Evolutionary conservation across 306 rosid species (phyloP), one percentile per base, ranked within the genome.

Genomic region (Trifolium subterraneum): DNA sequence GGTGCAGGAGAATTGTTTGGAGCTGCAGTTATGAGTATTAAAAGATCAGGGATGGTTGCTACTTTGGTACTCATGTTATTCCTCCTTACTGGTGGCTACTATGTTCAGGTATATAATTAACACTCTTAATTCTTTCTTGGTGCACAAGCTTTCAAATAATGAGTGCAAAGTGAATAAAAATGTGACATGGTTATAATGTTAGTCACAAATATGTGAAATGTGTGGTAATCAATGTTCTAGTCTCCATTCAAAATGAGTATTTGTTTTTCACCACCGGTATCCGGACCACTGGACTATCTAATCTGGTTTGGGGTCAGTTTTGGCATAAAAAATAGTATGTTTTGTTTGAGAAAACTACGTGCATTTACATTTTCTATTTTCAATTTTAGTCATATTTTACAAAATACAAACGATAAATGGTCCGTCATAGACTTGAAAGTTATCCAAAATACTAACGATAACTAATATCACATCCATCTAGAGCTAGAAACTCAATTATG

Each of bases 1-100:
- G 96, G 98, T 3, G 98, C 97, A 18, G 98, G 98, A 72, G 98
- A 94, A 73, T 66, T 91, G 6, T 90, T 94, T 83, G 98, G 98
- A 83, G 97, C 97, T 35, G 85, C 97, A 16, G 83, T 90, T 71
- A 76, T 94, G 89, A 91, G 96, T 76, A 84, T 88, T 29, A 84
- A 81, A 87, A 89, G 95, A 71, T 89, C 95, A 55, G 98, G 97
- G 2, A 83, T 85, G 81, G 86, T 84, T 75, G 97, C 98, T 55
- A 84, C 98, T 70, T 74, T 94, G 86, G 71, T 91, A 65, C 88
- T 94, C 10, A 91, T 94, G 98, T 35, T 94, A 16, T 94, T 94
- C 78, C 98, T 94, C 35, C 92, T 94, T 48, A 91, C 96, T 3
- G 97, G 98, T 71, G 98, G 98, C 47, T 94, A 94, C 63, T 94